Conservation (phyloP, 495 filamentous ascomycete genomes). For the Aspergillus steynii region DNA sequence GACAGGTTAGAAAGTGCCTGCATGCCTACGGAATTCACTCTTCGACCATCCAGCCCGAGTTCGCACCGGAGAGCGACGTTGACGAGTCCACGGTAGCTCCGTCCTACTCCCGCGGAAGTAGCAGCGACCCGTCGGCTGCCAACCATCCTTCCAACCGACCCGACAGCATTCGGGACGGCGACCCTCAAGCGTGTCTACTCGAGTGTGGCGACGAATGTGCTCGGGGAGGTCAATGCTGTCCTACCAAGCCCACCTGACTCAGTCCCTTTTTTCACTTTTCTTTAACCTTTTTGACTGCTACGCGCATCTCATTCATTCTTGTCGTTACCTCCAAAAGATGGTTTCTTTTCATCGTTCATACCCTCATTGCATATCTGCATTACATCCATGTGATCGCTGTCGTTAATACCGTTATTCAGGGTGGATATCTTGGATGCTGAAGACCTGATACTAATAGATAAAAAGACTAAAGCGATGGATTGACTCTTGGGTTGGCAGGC, state of each 20-base stretch:
- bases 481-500: too few species aligned
- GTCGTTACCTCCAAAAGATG: background rate
- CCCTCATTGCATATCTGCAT: background rate
- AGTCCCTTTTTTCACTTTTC: background rate
- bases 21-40: conserved; percentile 96
- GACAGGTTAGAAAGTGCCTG: conserved; percentile 75
- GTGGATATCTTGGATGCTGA: background rate
- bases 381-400: background rate
- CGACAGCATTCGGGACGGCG: conserved; percentile 51
- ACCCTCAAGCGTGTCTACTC: conserved; percentile 69
- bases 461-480: background rate
- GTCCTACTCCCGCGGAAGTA: conserved; percentile 28
- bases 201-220: conserved; percentile 85
- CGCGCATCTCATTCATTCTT: background rate
- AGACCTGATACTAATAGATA: background rate
- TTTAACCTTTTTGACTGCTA: background rate
- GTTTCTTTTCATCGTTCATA: conserved; percentile 1
- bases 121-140: conserved; percentile 23
- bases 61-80: conserved; percentile 61
- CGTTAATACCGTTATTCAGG: background rate
- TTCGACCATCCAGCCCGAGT: conserved; percentile 98
- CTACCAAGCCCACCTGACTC: conserved; percentile 36
- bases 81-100: conserved; percentile 44
- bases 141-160: conserved; percentile 43
- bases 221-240: conserved; percentile 71